A percentile compares a stretch with the other conserved stretches of the same genome.
Conservation (phyloP, 495 filamentous ascomycete genomes). For the Xylaria castorea region DNA sequence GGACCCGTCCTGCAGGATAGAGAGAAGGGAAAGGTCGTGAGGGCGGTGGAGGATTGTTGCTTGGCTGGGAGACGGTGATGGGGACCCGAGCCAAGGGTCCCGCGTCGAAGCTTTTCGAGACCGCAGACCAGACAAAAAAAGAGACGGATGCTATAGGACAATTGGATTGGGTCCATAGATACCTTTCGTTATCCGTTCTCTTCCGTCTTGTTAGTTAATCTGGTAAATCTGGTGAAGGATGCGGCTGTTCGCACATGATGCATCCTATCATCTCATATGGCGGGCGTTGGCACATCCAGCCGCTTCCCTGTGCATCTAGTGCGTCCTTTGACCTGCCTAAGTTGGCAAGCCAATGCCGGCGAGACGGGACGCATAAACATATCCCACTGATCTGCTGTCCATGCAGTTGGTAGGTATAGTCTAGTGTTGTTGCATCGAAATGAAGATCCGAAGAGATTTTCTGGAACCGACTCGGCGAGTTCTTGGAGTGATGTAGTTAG, state of each 20-base stretch:
- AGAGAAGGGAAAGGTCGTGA: conserved; percentile 36
- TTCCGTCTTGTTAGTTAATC: not conserved
- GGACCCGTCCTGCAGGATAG: conserved; percentile 33
- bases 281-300: not conserved
- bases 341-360: conserved; percentile 24
- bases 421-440: conserved; percentile 14
- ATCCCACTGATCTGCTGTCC: conserved; percentile 15
- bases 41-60: conserved; percentile 40
- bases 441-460: conserved; percentile 6
- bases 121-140: conserved; percentile 26
- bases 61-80: conserved; percentile 36
- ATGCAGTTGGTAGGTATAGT: not conserved
- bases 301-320: conserved; percentile 1
- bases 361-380: conserved; percentile 25
- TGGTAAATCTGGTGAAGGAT: conserved; percentile 11
- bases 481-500: not conserved
- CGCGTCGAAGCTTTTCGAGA: conserved; percentile 23
- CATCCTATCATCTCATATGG: conserved; percentile 4
- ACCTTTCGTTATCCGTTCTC: conserved; percentile 9
- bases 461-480: not conserved
- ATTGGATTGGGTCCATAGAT: conserved; percentile 15
- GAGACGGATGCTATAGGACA: conserved; percentile 18
- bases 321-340: conserved; percentile 24
- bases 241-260: conserved; percentile 19
- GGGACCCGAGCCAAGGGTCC: conserved; percentile 10